A percentile compares a stretch with the other conserved stretches of the same genome.
Evolutionary conservation across 2,329 filamentous ascomycete genomes (phyloP).

Genomic region (Pleomassaria siparia): DNA sequence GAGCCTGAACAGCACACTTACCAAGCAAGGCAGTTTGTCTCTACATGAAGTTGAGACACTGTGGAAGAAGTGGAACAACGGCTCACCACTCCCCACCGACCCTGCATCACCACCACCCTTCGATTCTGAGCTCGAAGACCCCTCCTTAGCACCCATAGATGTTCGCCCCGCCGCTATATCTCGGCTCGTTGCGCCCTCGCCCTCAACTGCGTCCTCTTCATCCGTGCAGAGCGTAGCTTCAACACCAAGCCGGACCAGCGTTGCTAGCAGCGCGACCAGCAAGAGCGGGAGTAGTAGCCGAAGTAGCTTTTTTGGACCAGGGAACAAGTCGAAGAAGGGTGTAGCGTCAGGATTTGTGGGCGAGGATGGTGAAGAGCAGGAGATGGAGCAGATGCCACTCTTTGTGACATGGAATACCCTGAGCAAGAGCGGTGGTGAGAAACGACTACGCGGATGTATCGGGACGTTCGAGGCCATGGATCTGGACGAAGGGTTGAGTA

Average conservation of each 20-base stretch:
- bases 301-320: constrained; percentile 38
- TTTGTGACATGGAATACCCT: constrained; percentile 95
- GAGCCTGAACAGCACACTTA: constrained; percentile 72
- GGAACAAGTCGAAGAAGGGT: constrained; percentile 25
- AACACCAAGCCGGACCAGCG: constrained; percentile 45
- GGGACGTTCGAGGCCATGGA: constrained; percentile 85
- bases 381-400: constrained; percentile 65
- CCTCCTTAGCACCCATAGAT: constrained; percentile 6
- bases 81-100: constrained; percentile 17
- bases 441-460: constrained; percentile 86
- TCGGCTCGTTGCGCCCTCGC: constrained; percentile 45
- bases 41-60: constrained; percentile 71
- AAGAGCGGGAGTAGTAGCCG: constrained; percentile 13
- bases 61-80: constrained; percentile 56
- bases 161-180: constrained; percentile 46
- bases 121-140: constrained; percentile 11
- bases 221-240: constrained; percentile 52
- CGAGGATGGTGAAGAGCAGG: background rate
- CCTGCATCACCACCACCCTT: constrained; percentile 17
- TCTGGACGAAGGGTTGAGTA: constrained; percentile 70
- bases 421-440: constrained; percentile 55
- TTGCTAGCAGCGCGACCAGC: constrained; percentile 48
- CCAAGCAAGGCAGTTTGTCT: constrained; percentile 65
- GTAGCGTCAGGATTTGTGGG: constrained; percentile 3
- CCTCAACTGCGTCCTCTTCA: constrained; percentile 48